phyloP scores from a whole-genome alignment of 495 filamentous ascomycete genomes.

The Xylaria scruposa region DNA sequence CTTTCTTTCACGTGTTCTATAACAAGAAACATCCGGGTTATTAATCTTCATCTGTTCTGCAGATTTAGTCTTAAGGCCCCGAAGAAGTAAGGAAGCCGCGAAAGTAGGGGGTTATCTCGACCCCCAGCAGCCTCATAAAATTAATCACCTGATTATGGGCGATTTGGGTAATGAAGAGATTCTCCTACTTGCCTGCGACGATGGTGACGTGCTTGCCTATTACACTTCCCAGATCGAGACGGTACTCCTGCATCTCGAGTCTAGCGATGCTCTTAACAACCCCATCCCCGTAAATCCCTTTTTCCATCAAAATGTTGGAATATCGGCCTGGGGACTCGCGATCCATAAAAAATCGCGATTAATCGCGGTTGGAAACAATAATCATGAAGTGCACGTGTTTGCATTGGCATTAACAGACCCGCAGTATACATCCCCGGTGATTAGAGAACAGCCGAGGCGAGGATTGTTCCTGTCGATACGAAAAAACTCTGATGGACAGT shows the following conservation, averaged over 20 bases:
- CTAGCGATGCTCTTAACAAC: background rate
- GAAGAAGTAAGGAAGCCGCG: conserved; percentile 50
- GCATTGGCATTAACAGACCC: conserved; percentile 68
- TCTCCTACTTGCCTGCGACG: conserved; percentile 77
- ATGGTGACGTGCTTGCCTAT: conserved; percentile 88
- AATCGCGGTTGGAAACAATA: conserved; percentile 83
- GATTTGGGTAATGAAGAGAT: conserved; percentile 83
- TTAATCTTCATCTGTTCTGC: background rate
- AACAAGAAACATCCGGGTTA: background rate
- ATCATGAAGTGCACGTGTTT: conserved; percentile 69
- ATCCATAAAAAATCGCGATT: conserved; percentile 79
- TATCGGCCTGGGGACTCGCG: conserved; percentile 89
- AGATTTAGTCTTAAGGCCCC: conserved; percentile 70
- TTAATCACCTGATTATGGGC: conserved; percentile 81
- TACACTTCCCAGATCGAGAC: conserved; percentile 60
- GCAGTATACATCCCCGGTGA: background rate
- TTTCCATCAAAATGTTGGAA: conserved; percentile 75
- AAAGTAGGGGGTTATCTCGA: conserved; percentile 64
- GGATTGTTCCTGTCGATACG: background rate
- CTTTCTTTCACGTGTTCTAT: background rate
- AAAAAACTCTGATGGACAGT: background rate
- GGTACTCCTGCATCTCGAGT: conserved; percentile 28
- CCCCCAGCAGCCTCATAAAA: conserved; percentile 63
- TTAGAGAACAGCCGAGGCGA: background rate
- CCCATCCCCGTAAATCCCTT: conserved; percentile 53